phyloP scores from a whole-genome alignment of 805 yeast genomes.

The Nakazawaea siamensis region DNA sequence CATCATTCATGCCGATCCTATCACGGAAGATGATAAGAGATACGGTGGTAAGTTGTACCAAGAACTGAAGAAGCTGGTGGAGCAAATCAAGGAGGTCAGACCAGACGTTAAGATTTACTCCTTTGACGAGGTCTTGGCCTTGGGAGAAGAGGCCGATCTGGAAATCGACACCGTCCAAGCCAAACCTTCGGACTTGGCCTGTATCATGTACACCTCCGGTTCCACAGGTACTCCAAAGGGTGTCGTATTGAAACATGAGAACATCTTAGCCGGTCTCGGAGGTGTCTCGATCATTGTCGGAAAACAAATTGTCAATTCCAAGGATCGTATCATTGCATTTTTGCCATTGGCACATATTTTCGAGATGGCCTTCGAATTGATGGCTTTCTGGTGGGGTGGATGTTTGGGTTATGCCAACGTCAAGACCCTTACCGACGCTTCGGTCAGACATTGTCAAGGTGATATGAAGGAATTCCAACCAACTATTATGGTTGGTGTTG shows the following conservation, averaged over 20 bases:
- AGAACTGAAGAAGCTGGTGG: constrained; percentile 49
- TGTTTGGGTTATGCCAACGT: constrained; percentile 85
- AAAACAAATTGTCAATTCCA: constrained; percentile 35
- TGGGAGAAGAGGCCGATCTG: constrained; percentile 50
- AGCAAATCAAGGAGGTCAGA: constrained; percentile 52
- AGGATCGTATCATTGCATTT: constrained; percentile 77
- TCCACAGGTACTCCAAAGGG: constrained; percentile 85
- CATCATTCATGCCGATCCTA: constrained; percentile 62
- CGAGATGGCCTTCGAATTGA: constrained; percentile 82
- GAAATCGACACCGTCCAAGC: constrained; percentile 34
- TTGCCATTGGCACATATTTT: constrained; percentile 95
- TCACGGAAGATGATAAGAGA: constrained; percentile 58
- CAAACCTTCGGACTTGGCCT: constrained; percentile 50
- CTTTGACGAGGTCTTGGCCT: constrained; percentile 51
- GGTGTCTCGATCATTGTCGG: constrained; percentile 68
- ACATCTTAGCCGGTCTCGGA: constrained; percentile 76
- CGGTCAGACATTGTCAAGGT: constrained; percentile 78
- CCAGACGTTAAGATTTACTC: constrained; percentile 70
- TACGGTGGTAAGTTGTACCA: constrained; percentile 49
- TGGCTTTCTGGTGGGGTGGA: constrained; percentile 83
- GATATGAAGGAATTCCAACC: constrained; percentile 86
- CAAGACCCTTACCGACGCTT: constrained; percentile 78
- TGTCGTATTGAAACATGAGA: constrained; percentile 59
- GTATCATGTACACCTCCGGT: constrained; percentile 86
- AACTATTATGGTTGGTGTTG: constrained; percentile 95